Percentiles rank a stretch among this genome's conserved stretches.
These are phyloP conservation scores for Trametes gibbosa DNA, from an alignment of 768 basidiomycete species.

Conservation along the genomic window DNA sequence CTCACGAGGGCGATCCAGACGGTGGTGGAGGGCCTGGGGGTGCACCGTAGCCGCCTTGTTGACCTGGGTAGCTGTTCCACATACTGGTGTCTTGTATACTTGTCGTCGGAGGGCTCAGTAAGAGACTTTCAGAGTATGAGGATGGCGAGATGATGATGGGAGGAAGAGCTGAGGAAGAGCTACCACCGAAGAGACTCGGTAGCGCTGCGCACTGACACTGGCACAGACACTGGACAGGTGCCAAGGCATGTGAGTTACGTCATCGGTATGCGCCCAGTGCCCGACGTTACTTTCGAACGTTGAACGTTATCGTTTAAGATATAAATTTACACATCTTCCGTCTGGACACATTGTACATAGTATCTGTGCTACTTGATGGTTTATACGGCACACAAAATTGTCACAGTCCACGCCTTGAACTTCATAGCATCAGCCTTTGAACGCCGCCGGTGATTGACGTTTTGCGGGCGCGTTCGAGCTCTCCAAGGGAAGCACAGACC, in stretches of 20 bases:
- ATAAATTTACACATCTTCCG: too few relatives aligned
- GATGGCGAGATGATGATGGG: neutral
- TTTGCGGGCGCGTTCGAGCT: too few relatives aligned
- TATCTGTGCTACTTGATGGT: too few relatives aligned
- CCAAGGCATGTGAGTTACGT: conserved; percentile 7
- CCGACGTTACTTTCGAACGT: too few relatives aligned
- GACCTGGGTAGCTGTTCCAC: conserved; percentile 23
- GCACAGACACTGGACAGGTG: too few relatives aligned
- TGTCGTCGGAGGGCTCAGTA: neutral
- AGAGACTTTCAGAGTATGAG: neutral
- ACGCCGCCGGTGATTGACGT: neutral
- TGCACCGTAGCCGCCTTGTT: conserved; percentile 14
- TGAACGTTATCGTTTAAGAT: too few relatives aligned
- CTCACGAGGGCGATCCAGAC: conserved; percentile 12
- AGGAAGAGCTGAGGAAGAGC: neutral
- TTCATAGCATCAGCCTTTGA: neutral
- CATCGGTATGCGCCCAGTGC: neutral
- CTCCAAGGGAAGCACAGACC: neutral
- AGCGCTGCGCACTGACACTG: neutral
- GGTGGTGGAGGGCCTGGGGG: conserved; percentile 16
- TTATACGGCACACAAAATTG: too few relatives aligned
- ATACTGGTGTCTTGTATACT: neutral
- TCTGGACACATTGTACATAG: too few relatives aligned
- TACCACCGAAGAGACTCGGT: neutral
- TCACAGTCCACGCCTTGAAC: too few relatives aligned